A percentile compares a stretch with the other conserved stretches of the same genome.
Conservation (phyloP, 2,329 filamentous ascomycete genomes). For the Fusarium anthophilum region DNA sequence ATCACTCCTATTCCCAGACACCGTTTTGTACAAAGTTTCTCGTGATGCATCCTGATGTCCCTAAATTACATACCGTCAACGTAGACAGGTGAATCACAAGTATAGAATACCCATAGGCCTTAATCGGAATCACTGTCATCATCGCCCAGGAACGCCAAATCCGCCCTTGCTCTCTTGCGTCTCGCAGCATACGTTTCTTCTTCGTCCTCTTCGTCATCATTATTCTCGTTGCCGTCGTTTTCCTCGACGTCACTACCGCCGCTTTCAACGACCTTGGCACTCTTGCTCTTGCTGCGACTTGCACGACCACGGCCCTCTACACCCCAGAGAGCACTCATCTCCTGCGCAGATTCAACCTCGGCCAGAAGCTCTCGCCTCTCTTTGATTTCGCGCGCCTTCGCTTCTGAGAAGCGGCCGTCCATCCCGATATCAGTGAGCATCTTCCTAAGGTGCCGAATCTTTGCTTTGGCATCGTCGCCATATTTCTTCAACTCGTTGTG, state of each 20-base stretch:
- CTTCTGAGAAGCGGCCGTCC: conserved; percentile 85
- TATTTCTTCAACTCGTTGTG: conserved; percentile 81
- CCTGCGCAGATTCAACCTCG: conserved; percentile 85
- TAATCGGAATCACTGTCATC: conserved; percentile 74
- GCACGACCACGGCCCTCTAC: conserved; percentile 52
- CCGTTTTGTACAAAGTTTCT: conserved; percentile 26
- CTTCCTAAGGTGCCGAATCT: conserved; percentile 81
- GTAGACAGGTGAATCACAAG: not conserved
- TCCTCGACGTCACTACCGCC: conserved; percentile 42
- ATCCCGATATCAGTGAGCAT: conserved; percentile 88
- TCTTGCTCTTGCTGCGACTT: conserved; percentile 51
- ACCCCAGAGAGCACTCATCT: conserved; percentile 85
- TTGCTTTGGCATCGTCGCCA: conserved; percentile 75
- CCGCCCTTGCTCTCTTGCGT: conserved; percentile 59
- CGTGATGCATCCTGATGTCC: conserved; percentile 25
- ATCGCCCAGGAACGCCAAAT: conserved; percentile 73
- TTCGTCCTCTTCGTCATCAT: conserved; percentile 40
- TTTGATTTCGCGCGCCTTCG: conserved; percentile 87
- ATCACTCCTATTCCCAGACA: not conserved
- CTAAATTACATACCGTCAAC: conserved; percentile 1
- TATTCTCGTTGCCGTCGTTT: conserved; percentile 34
- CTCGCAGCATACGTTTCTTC: conserved; percentile 54
- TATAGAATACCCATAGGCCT: not conserved
- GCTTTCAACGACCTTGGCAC: conserved; percentile 45
- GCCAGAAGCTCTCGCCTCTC: conserved; percentile 84